Evolutionary conservation across 306 rosid species (phyloP), one percentile per base, ranked within the genome.

Genomic region (Prunus dulcis): DNA sequence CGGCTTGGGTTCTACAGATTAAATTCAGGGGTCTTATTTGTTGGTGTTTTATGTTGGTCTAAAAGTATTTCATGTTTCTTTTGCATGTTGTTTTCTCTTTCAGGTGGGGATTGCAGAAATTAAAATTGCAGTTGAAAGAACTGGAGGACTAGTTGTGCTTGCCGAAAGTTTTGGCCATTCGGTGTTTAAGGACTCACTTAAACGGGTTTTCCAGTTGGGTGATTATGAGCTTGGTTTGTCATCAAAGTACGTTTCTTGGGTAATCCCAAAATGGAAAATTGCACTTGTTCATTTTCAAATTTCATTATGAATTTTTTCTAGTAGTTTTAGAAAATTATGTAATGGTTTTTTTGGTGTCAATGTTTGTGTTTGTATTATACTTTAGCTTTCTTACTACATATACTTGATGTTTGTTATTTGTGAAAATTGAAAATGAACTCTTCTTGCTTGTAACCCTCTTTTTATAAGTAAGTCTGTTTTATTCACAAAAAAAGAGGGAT

Each of bases 91-190:
- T 52, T 85, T 49, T 74, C 32, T 71, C 64, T 65, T 72, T 51
- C 87, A 95, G 99, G 97, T 95, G 80, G 99, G 99, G 20, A 86
- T 95, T 87, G 99, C 97, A 62, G 99, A 95, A 86, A 89, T 95
- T 77, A 95, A 95, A 88, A 86, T 88, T 79, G 97, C 92, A 30
- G 92, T 95, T 83, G 99, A 95, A 85, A 92, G 86, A 81, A 92
- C 93, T 13, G 99, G 99, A 52, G 99, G 99, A 78, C 89, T 95
- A 67, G 98, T 92, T 80, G 97, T 92, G 76, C 97, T 95, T 67
- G 92, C 97, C 34, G 99, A 95, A 82, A 95, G 99, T 92, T 95
- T 92, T 86, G 97, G 99, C 45, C 99, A 95, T 82, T 82, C 84
- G 3, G 97, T 95, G 55, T 95, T 95, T 75, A 95, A 91, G 86